A percentile compares a stretch with the other conserved stretches of the same genome.
Evolutionary conservation across 352 stramenopile species (phyloP).

Genomic region (Phytophthora hybrid): DNA sequence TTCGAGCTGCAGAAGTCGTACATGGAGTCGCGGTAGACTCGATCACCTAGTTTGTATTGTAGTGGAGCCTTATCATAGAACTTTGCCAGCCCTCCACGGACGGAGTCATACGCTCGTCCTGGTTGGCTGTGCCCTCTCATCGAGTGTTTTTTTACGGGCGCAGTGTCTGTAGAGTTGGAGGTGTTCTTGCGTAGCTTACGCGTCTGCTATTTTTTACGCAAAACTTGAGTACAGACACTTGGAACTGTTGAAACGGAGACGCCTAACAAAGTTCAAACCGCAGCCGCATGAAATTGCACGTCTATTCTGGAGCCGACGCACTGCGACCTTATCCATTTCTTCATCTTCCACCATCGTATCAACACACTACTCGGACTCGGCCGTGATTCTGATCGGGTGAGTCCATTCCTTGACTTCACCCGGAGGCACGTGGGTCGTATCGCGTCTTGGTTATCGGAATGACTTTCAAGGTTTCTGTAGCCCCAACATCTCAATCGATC

Average conservation of each 20-base stretch:
- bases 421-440: background rate
- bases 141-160: constrained; percentile 6
- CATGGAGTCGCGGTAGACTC: constrained; percentile 66
- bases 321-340: constrained; percentile 3
- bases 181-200: background rate
- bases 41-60: background rate
- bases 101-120: constrained; percentile 7
- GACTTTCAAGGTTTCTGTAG: constrained; percentile 13
- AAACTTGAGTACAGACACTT: background rate
- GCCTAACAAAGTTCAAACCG: too few species aligned
- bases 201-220: too few species aligned
- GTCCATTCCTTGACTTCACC: background rate
- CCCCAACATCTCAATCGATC: constrained; percentile 22
- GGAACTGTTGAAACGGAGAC: background rate
- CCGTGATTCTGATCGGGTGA: background rate
- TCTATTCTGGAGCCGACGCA: background rate
- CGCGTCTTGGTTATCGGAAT: background rate
- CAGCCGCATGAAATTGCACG: constrained; percentile 12
- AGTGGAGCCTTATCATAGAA: background rate
- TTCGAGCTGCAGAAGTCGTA: constrained; percentile 93
- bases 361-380: background rate
- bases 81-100: constrained; percentile 13
- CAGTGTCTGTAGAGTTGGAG: background rate
- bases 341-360: background rate
- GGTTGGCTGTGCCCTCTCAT: constrained; percentile 26